Base-by-base conservation (phyloP, 805 yeast genomes). In the Komagataella pastoris region DNA sequence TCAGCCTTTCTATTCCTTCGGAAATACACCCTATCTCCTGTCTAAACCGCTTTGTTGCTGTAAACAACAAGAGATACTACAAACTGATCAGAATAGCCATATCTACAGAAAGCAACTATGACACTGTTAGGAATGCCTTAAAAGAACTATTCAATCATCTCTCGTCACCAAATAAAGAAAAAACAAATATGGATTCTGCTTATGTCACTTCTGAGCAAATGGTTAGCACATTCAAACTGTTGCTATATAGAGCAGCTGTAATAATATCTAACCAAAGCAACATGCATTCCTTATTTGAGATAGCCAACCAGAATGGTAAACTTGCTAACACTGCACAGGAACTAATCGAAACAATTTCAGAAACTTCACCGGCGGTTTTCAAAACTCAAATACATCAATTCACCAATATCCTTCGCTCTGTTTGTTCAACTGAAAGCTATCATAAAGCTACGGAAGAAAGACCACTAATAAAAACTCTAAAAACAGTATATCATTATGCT, bases 251-350 rank as follows among this genome's bases (percentile, higher is more conserved):
- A 55, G 64, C 83, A 0, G 74, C 90, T 0, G 71, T 76, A 36
- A 64, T 84, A 3, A 60, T 83, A 19, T 84, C 75, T 64, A 89
- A 88, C 66, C 75, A 76, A 57, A 76, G 87, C 18, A 85, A 80
- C 58, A 30, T 30, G 40, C 40, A 30, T 14, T 10, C 14, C 2
- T 70, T 88, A 17, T 64, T 75, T 0, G 70, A 77, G 17, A 65
- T 86, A 3, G 64, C 85, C n/a, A 71, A 66, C 17, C 49, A 63
- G 2, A 50, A 57, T 5, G 60, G 63, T 48, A 57, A 63, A 10
- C 59, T 68, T 56, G 56, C 60, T 46, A 50, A 63, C 6, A 56
- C 65, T 24, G 74, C 89, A 0, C 76, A 79, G 52, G 78, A 73
- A 49, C 56, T 85, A 3, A 64, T 88, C 23, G 81, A 80, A 53